phyloP scores from a whole-genome alignment of 495 filamentous ascomycete species.

The Aspergillus kassunensis region DNA sequence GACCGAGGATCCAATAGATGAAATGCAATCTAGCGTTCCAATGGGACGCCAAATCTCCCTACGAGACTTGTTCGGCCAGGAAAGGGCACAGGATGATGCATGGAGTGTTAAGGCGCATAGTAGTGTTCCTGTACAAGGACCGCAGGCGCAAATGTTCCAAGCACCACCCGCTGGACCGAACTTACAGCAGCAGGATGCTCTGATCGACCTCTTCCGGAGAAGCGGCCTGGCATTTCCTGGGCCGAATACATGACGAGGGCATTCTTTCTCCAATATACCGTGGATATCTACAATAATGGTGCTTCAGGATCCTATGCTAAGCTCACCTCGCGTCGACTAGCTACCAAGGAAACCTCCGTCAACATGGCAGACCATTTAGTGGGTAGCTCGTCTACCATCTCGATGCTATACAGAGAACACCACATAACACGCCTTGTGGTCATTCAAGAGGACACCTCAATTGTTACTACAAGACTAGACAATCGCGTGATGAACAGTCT shows the following conservation, averaged over 20 bases:
- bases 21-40: slow-evolving; percentile 34
- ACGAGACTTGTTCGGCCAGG: slow-evolving; percentile 53
- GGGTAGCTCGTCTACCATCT: too few species aligned
- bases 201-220: slow-evolving; percentile 41
- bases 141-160: slow-evolving; percentile 13
- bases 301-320: too few species aligned
- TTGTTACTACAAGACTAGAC: too few species aligned
- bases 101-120: slow-evolving; percentile 48
- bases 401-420: too few species aligned
- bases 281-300: too few species aligned
- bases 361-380: too few species aligned
- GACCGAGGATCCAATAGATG: slow-evolving; percentile 28
- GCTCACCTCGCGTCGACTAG: too few species aligned
- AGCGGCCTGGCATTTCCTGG: slow-evolving; percentile 38
- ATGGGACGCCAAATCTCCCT: slow-evolving; percentile 54
- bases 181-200: slow-evolving; percentile 28
- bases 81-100: slow-evolving; percentile 48
- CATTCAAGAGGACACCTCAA: too few species aligned
- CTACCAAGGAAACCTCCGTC: too few species aligned
- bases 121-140: slow-evolving; percentile 17
- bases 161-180: slow-evolving; percentile 13
- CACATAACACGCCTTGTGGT: too few species aligned
- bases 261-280: not conserved
- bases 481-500: not conserved
- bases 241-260: slow-evolving; percentile 8